A percentile compares a stretch with the other conserved stretches of the same genome.
These are phyloP conservation scores for Remersonia thermophila DNA, from an alignment of 2,329 filamentous ascomycete species.

Conservation along the genomic window DNA sequence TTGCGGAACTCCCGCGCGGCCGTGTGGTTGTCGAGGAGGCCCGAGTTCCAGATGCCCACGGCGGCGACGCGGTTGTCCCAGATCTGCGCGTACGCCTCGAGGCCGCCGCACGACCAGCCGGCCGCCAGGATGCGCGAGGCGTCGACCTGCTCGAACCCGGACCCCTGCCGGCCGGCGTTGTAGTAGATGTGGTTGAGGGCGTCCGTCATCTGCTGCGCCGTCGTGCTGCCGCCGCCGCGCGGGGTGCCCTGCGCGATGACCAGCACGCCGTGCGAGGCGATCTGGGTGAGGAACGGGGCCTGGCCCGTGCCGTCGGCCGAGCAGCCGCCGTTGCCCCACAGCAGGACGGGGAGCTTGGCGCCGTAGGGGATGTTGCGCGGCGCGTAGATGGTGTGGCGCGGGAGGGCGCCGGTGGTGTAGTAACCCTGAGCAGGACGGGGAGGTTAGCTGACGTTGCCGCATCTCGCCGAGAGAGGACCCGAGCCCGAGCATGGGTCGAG, in stretches of 20 bases:
- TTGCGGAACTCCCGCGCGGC: constrained; percentile 9
- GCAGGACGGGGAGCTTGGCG: constrained; percentile 18
- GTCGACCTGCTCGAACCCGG: constrained; percentile 15
- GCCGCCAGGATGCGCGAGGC: constrained; percentile 18
- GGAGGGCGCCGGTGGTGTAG: no score
- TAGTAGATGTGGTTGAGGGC: constrained; percentile 15
- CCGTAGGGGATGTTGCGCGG: constrained; percentile 10
- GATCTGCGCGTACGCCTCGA: constrained; percentile 18
- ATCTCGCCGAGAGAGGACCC: no score
- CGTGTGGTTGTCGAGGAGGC: constrained; percentile 3
- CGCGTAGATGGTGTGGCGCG: constrained; percentile 17
- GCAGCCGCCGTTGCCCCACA: constrained; percentile 23
- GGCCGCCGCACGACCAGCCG: constrained; percentile 21
- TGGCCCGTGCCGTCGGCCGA: constrained; percentile 12
- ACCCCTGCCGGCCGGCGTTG: constrained; percentile 9
- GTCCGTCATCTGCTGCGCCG: constrained; percentile 16
- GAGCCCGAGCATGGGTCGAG: no score
- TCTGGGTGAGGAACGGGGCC: constrained; percentile 13
- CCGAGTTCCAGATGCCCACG: constrained; percentile 7
- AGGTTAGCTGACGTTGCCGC: no score
- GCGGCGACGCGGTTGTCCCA: constrained; percentile 17
- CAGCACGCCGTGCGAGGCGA: constrained; percentile 19
- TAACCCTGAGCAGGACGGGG: no score
- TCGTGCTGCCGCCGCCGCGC: constrained; percentile 10
- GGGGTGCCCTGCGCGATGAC: constrained; percentile 18